Evolutionary conservation across 1,284 basidiomycete genomes (phyloP), one percentile per base, ranked within the genome.

Genomic region (Leccinum solheimii): DNA sequence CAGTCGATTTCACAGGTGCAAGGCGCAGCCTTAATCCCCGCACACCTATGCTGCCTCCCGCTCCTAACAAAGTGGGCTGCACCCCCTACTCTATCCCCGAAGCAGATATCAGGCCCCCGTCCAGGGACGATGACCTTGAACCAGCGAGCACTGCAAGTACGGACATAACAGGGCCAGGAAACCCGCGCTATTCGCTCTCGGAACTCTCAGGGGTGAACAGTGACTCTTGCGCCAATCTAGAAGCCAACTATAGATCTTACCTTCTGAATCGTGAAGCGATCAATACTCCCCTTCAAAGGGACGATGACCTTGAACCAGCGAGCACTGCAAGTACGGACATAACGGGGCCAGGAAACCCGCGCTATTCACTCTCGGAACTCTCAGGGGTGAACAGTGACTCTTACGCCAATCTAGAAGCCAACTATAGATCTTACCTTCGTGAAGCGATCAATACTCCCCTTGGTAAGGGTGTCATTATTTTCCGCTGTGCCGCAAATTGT

Each of bases 381-480:
- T 55, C 56, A 27, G 19, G 21, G 45, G 13, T 21, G 8, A n/a
- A 58, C 30, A 9, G 26, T 3, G 30, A 50, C 5, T 32, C 32
- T 5, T 34, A 14, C 2, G 34, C 10, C 11, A 30, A 3, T 21
- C 40, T 5, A 38, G 38, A 40, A 7, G 40, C 10, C 14, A 11
- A 21, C 3, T 23, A 55, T 53, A 5, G 8, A n/a, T 11, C 49
- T 16, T 45, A 55, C 5, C 27, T 53, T 21, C 36, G 52, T 14
- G 58, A 57, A n/a, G 55, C 57, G 11, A 62, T 59, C 13, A 61
- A 21, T 14, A 53, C 59, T 2, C 55, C 49, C 43, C 38, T 52
- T 8, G 36, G 67, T 68, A 27, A 43, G 62, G 7, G 16, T 27
- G 10, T 52, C 5, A 6, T 16, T 23, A 10, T 32, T 30, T 1